These are phyloP conservation scores for Globisporangium takayamanum DNA, from an alignment of 352 stramenopile species.

Conservation along the genomic window DNA sequence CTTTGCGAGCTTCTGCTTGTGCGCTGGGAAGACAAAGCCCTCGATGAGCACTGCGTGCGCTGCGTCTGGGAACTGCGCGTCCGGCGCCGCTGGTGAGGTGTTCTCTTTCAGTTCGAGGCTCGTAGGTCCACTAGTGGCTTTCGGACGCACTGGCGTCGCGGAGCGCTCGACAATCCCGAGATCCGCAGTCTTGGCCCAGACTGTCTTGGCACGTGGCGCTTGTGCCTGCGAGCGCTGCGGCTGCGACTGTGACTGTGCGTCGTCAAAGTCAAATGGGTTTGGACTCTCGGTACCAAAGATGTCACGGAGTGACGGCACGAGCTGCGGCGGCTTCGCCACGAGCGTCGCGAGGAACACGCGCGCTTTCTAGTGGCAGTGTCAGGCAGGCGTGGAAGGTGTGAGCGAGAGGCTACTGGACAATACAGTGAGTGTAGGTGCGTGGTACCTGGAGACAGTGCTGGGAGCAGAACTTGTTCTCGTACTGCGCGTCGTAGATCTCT, in stretches of 20 bases:
- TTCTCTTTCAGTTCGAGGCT: conserved; percentile 42
- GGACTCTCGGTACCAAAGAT: conserved; percentile 77
- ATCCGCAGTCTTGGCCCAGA: conserved; percentile 74
- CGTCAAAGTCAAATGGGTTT: conserved; percentile 61
- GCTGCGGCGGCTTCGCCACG: conserved; percentile 66
- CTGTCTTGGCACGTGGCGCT: conserved; percentile 38
- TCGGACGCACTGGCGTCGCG: conserved; percentile 17
- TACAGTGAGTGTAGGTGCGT: neutral
- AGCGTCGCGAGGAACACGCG: conserved; percentile 54
- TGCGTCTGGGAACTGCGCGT: conserved; percentile 42
- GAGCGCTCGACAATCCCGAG: conserved; percentile 62
- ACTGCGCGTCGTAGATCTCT: conserved; percentile 76
- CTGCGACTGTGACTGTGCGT: conserved; percentile 8
- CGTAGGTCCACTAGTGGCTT: conserved; percentile 7
- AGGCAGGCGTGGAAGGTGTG: neutral
- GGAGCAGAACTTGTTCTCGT: conserved; percentile 82
- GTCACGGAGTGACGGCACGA: conserved; percentile 70
- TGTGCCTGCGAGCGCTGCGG: neutral
- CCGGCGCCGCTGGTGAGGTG: conserved; percentile 20
- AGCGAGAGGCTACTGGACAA: too few relatives aligned
- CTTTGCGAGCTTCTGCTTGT: conserved; percentile 71
- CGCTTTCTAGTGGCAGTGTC: conserved; percentile 42
- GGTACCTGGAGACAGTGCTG: conserved; percentile 55
- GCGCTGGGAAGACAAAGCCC: conserved; percentile 76
- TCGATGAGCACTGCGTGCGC: conserved; percentile 71